A percentile compares a stretch with the other conserved stretches of the same genome.
Evolutionary conservation across 169 alveolate species (phyloP).

Genomic region (Eimeria tenella): DNA sequence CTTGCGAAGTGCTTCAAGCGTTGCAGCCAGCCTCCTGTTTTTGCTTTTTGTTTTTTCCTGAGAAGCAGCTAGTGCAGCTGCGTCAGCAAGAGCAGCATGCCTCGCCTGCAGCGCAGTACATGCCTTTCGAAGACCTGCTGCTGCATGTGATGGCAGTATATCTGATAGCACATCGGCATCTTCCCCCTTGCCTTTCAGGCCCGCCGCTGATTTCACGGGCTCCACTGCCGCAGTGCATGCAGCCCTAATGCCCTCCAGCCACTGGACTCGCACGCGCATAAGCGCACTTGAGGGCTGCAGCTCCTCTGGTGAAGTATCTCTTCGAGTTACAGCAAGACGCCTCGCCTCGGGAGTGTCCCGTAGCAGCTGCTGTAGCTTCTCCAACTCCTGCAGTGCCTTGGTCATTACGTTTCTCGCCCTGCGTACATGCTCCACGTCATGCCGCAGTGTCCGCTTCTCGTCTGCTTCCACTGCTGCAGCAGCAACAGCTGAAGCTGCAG

Average conservation of each 20-base stretch:
- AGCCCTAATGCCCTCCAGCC: constrained; percentile 40
- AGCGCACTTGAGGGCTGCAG: neutral
- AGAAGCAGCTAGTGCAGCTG: neutral
- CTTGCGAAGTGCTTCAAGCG: neutral
- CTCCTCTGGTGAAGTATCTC: neutral
- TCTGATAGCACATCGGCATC: constrained; percentile 2
- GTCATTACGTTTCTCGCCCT: constrained; percentile 4
- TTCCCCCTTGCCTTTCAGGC: neutral
- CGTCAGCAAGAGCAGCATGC: constrained; percentile 1
- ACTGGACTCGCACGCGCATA: constrained; percentile 47
- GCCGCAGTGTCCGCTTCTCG: constrained; percentile 27
- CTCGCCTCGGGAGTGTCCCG: constrained; percentile 34
- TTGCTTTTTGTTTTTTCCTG: neutral
- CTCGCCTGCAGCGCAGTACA: constrained; percentile 15
- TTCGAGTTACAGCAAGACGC: constrained; percentile 18
- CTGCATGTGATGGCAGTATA: constrained; percentile 65
- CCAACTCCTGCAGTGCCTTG: constrained; percentile 45
- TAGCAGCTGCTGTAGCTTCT: constrained; percentile 14
- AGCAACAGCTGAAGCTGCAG: neutral
- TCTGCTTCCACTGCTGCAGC: neutral
- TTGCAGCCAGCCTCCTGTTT: neutral
- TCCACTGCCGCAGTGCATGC: constrained; percentile 11
- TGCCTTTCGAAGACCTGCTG: constrained; percentile 50
- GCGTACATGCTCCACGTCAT: constrained; percentile 38
- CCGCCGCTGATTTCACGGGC: neutral